Base-by-base conservation (phyloP, 768 basidiomycete species). In the Russula lepida region DNA sequence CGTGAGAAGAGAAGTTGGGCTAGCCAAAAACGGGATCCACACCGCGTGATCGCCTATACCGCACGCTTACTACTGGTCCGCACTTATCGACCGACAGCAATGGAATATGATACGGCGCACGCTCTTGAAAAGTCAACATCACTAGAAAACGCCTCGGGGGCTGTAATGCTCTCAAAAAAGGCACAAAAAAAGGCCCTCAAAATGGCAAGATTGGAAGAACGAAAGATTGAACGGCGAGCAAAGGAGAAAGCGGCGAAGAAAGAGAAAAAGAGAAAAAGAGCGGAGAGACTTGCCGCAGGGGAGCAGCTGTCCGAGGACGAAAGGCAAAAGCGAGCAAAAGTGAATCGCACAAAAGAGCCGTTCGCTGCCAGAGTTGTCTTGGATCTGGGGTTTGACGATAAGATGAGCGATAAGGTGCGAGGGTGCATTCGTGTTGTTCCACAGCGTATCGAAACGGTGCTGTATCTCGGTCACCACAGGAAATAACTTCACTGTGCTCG, bases 341-440 rank as follows among this genome's bases (percentile, higher is more conserved):
- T 17, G 23, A 61, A 56, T 59, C 71, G 67, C 7, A 68, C 69
- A 48, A 59, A 63, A 59, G 62, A 58, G 37, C 62, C 69, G 58
- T 69, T 74, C 60, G 78, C 81, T 6, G 90, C 88, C 23, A 80
- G 78, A 60, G 79, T 93, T 3, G 82, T 92, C 35, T 72, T 98
- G 21, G 97, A 99, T 75, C 78, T 98, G 19, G 92, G 86, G 9
- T 98, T 97, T 71, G 95, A 98, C 71, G 83, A 94, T 47, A 77
- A 85, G 74, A 98, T 98, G 95, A 84, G 77, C 59, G 92, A 95
- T 64, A 92, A 94, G 77, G 94, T 95, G 72, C 66, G 85, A 72
- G n/a, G 17, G 12, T 32, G 2, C 8, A 5, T 15, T 7, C 9
- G 21, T 23, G 23, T 39, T 23, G 23, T 39, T 48, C 51, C 33